Evolutionary conservation across 2,329 filamentous ascomycete species (phyloP), one percentile per base, ranked within the genome.

Genomic region (Stachybotrys chartarum): DNA sequence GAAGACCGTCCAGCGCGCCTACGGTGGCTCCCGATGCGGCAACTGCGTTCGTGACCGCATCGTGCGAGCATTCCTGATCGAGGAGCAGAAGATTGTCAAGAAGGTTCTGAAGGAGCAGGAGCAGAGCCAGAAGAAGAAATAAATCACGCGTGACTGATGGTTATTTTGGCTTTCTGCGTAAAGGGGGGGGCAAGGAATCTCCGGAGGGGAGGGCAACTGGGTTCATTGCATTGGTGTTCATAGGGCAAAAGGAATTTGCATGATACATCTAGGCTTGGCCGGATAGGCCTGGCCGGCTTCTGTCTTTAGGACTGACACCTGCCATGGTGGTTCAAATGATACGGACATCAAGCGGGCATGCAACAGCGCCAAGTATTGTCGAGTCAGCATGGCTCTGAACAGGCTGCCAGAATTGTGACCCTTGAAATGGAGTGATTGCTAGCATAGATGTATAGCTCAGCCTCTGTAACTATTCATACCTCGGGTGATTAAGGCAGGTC

Each of bases 81-180:
- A 99, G 84, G 94, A 99, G 87, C 94, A 99, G 85, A 99, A 99
- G 90, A 97, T 99, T 71, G 94, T 99, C 80, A 99, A 99, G 91
- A 99, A 99, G 90, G 94, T 99, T 71, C 86, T 97, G 76, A 97
- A 97, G 89, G 93, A 97, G 85, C 90, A 96, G 82, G 88, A 90
- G 83, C 88, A 77, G 72, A 74, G 78, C 71, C 76, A 80, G 70
- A 85, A 82, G 78, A 85, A 84, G 81, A 85, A 85, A 80, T 85
- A 89, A 84, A 81, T 64, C 78, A 54, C 55, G 62, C 63, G 63
- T 56, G 54, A 63, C 59, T 61, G 61, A 59, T 57, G 63, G 59
- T 59, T 24, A 64, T 60, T 58, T 64, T 64, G 64, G 61, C 64
- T 69, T 66, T 67, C 63, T 70, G 63, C 65, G 68, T 64, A 24